phyloP scores from a whole-genome alignment of 2,329 filamentous ascomycete genomes.

The Scopulariopsis brevicaulis region DNA sequence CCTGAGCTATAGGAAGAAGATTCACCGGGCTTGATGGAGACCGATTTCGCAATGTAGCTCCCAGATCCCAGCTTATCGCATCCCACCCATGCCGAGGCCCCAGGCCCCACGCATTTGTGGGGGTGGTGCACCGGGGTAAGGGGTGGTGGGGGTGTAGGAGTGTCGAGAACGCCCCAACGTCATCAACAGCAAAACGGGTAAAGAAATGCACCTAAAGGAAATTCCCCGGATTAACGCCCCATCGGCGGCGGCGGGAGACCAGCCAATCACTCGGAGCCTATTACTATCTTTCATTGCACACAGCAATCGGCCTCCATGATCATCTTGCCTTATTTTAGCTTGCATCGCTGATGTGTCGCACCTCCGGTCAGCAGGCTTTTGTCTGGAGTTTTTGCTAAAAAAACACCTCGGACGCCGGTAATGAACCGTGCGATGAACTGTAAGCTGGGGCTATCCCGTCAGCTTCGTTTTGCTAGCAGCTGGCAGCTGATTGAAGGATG shows the following conservation, averaged over 20 bases:
- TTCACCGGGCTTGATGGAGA: too few species aligned
- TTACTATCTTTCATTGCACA: background rate
- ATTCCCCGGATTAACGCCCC: background rate
- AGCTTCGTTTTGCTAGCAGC: too few species aligned
- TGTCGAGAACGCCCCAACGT: conserved; percentile 1
- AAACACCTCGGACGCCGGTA: too few species aligned
- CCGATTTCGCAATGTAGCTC: background rate
- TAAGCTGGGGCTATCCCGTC: too few species aligned
- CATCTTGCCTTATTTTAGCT: background rate
- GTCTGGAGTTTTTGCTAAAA: too few species aligned
- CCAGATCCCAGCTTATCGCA: conserved; percentile 2
- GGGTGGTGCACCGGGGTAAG: conserved; percentile 1
- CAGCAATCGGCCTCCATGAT: background rate
- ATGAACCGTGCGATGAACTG: too few species aligned
- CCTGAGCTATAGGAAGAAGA: too few species aligned
- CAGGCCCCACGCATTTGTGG: background rate
- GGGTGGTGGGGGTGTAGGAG: background rate
- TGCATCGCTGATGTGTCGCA: background rate
- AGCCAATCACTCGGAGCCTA: conserved; percentile 1
- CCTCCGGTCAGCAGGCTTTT: too few species aligned
- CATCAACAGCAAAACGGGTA: background rate
- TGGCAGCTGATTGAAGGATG: too few species aligned
- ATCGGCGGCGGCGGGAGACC: background rate
- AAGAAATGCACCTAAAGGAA: background rate
- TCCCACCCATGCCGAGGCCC: background rate